Evolutionary conservation across 208 protist genomes (phyloP), one percentile per base, ranked within the genome.

Genomic region (Tritrichomonas musculus): DNA sequence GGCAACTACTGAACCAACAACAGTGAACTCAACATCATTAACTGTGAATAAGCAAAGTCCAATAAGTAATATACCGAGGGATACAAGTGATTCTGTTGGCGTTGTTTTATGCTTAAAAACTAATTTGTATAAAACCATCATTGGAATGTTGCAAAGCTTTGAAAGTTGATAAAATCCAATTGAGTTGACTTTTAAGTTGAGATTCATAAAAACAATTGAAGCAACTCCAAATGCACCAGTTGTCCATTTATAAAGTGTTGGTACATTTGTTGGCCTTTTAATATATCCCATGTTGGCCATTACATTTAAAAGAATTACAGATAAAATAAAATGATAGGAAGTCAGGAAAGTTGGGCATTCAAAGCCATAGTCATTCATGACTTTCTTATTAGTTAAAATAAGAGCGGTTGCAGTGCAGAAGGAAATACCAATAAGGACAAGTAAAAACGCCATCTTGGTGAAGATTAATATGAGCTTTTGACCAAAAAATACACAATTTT

Each of bases 111-210:
- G 0, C 11, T 44, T 44, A 44, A 77, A 41, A 44, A 77, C 25
- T 14, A 44, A 77, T 22, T 77, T 77, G 22, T 22, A 22, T 9
- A 92, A 3, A 92, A 92, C 84, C 33, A 72, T 39, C 33, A 65
- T 13, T 72, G 84, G 84, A 33, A 92, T 92, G 84, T 36, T 53
- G 57, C 57, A 65, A 44, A 92, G 36, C 17, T 92, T 92, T 5
- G 84, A 92, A 41, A 92, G 84, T 53, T 92, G 84, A 17, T 92
- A 92, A 53, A 92, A 92, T 11, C 84, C 84, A 72, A 92, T 44
- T 14, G 84, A 92, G 14, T 92, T 92, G 13, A 41, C 44, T 13
- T 33, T 41, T 14, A 92, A 36, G 41, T 92, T 92, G 39, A 92
- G 53, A 33, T 92, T 92, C 84, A 92, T 92, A 33, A 92, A 92